Evolutionary conservation across 2,329 filamentous ascomycete genomes (phyloP), one percentile per base, ranked within the genome.

Genomic region (Verticillium nonalfalfae): DNA sequence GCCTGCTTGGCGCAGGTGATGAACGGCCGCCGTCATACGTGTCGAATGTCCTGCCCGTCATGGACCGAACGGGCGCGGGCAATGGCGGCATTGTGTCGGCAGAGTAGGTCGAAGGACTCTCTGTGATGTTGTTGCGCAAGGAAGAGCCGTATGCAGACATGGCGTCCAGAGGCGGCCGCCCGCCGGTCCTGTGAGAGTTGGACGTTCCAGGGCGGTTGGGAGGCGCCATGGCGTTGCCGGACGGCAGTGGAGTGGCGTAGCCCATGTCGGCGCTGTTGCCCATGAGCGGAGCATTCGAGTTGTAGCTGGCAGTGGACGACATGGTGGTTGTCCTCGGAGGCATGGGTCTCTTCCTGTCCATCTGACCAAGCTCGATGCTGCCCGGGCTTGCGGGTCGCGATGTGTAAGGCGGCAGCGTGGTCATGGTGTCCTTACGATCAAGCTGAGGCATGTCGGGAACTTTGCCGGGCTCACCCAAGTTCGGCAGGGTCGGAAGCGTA

Each of bases 401-500:
- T 2, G 78, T 78, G 70, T 91, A 90, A 3, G 79, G 71, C 0
- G 88, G 87, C 7, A 90, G 75, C 0, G 87, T 89, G 1, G 79
- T 70, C 68, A 82, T 81, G 1, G 86, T 89, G 38, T 88, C 85
- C 63, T 79, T 84, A 63, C 86, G 81, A 60, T 78, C 79, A 15
- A 88, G 68, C 67, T 78, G 77, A n/a, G 85, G 85, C 83, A 85
- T 87, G 57, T 73, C 73, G 58, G 82, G 81, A 63, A 84, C 78
- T 67, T 80, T 81, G 65, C 86, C 81, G 58, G 74, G 81, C 66
- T 75, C 74, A 56, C 71, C 74, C 35, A 75, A 75, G 38, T 82
- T 77, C 59, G 82, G 77, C 7, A 91, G 68, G 5, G 80, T 81
- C 1, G 90, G 91, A 7, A 94, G 71, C 0, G 90, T 93, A n/a